phyloP scores from a whole-genome alignment of 1,139 yeast genomes.

The Hanseniaspora gamundiae region DNA sequence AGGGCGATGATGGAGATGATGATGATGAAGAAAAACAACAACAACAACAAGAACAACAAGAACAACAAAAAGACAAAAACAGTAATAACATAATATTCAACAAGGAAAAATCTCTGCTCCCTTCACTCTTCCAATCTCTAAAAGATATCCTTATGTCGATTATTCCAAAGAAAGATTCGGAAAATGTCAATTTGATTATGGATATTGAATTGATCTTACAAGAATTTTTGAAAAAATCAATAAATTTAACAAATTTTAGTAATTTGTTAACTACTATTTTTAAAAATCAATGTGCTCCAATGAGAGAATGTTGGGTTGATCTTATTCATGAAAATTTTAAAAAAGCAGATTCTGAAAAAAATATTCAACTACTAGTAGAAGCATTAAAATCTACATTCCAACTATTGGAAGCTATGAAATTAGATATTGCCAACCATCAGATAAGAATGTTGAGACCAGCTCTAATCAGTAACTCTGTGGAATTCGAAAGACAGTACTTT shows the following conservation, averaged over 20 bases:
- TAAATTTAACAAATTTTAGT: conserved; percentile 20
- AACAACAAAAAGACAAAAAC: not conserved
- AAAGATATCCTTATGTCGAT: conserved; percentile 65
- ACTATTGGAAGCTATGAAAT: conserved; percentile 88
- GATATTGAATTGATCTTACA: conserved; percentile 70
- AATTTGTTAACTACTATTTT: conserved; percentile 25
- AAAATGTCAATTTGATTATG: conserved; percentile 57
- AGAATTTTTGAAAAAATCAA: conserved; percentile 46
- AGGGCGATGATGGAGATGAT: conserved; percentile 1
- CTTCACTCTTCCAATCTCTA: conserved; percentile 61
- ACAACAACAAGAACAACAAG: conserved; percentile 5
- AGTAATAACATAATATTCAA: conserved; percentile 17
- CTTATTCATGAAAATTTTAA: conserved; percentile 65
- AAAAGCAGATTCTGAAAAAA: conserved; percentile 43
- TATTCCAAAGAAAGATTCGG: conserved; percentile 68
- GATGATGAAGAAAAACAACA: conserved; percentile 11
- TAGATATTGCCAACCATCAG: conserved; percentile 92
- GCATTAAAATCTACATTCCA: conserved; percentile 74
- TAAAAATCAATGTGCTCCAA: conserved; percentile 62
- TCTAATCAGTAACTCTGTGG: conserved; percentile 79
- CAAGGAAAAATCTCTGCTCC: conserved; percentile 39
- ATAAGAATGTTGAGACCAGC: conserved; percentile 77
- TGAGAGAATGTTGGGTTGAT: conserved; percentile 85
- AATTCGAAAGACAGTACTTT: conserved; percentile 82
- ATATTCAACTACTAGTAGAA: conserved; percentile 50